phyloP scores from a whole-genome alignment of 371 early-diverging fungal species.

The Batkoa obscura region DNA sequence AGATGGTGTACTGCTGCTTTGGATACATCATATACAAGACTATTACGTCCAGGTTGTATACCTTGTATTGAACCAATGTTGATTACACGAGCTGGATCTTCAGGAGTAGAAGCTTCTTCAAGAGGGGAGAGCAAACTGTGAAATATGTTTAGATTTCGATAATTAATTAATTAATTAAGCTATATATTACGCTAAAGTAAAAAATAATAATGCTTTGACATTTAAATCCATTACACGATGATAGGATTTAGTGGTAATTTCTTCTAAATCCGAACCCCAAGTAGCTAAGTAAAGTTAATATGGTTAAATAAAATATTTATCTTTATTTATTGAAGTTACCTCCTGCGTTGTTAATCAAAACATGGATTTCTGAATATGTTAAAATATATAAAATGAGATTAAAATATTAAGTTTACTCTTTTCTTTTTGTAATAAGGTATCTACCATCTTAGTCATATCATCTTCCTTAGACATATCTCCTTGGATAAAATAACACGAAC shows the following conservation, averaged over 20 bases:
- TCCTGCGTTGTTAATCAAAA: slow-evolving; percentile 74
- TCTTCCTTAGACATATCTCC: slow-evolving; percentile 53
- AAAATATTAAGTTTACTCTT: slow-evolving; percentile 15
- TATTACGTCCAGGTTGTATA: slow-evolving; percentile 30
- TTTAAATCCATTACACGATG: slow-evolving; percentile 59
- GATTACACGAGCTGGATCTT: slow-evolving; percentile 41
- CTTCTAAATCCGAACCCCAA: slow-evolving; percentile 39
- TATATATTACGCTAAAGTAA: slow-evolving; percentile 50
- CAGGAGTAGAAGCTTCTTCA: slow-evolving; percentile 32
- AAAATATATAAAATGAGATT: background rate
- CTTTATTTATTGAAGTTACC: slow-evolving; percentile 13
- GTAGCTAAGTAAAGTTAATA: background rate
- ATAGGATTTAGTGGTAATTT: background rate
- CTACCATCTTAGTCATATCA: slow-evolving; percentile 35
- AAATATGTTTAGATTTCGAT: background rate
- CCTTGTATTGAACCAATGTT: slow-evolving; percentile 80
- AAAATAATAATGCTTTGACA: slow-evolving; percentile 60
- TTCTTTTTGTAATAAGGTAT: slow-evolving; percentile 34
- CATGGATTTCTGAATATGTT: slow-evolving; percentile 33
- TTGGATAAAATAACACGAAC: slow-evolving; percentile 46
- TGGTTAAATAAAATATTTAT: background rate
- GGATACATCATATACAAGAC: slow-evolving; percentile 56
- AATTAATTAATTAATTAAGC: background rate
- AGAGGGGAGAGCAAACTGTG: slow-evolving; percentile 46
- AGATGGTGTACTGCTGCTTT: slow-evolving; percentile 68